Conservation (phyloP, 768 basidiomycete genomes). For the Lepiota venenata region DNA sequence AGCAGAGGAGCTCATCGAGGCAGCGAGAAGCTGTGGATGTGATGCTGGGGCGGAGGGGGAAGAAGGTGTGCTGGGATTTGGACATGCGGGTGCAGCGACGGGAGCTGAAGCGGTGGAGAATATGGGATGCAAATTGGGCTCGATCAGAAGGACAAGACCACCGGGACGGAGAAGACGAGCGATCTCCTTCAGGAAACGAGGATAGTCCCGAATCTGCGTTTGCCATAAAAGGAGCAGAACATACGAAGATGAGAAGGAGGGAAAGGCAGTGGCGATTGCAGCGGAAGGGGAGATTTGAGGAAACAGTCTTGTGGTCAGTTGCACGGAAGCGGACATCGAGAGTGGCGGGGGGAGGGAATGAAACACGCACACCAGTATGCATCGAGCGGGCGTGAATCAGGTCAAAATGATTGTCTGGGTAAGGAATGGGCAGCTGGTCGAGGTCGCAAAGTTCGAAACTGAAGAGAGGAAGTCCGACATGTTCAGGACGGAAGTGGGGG, state of each 20-base stretch:
- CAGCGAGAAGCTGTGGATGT: not conserved
- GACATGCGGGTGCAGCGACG: constrained; percentile 17
- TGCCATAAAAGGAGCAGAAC: constrained; percentile 9
- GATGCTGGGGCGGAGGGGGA: not conserved
- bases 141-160: constrained; percentile 65
- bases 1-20: not conserved
- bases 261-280: constrained; percentile 1
- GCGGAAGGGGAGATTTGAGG: not conserved
- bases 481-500: constrained; percentile 1
- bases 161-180: constrained; percentile 67
- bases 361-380: constrained; percentile 55
- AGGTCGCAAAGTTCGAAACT: constrained; percentile 75
- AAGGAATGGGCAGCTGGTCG: constrained; percentile 57
- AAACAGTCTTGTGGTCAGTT: not conserved
- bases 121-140: constrained; percentile 51
- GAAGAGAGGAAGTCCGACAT: constrained; percentile 5
- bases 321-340: not conserved
- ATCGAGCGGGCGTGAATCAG: constrained; percentile 68
- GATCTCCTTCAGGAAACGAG: constrained; percentile 56
- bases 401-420: constrained; percentile 61
- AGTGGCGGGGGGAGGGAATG: constrained; percentile 4
- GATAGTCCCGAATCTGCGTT: constrained; percentile 58
- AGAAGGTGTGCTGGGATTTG: not conserved
- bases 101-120: constrained; percentile 15
- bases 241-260: constrained; percentile 1